Conservation (phyloP, 805 yeast species). For the Candida ipomoeae region DNA sequence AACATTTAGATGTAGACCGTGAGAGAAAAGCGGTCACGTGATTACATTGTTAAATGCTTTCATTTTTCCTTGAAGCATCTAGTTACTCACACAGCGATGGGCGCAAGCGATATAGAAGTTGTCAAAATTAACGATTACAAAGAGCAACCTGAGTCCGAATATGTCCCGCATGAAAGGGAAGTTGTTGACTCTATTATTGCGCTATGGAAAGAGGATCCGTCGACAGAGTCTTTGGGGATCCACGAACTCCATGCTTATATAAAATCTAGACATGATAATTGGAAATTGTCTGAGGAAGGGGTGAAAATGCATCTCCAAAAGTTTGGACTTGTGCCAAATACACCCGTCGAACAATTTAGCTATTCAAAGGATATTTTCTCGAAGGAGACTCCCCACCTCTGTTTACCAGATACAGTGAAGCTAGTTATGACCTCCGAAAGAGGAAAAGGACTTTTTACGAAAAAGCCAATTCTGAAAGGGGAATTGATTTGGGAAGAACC, state of each 20-base stretch:
- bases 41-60: background rate
- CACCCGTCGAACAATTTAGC: constrained; percentile 37
- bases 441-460: constrained; percentile 62
- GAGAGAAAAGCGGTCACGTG: background rate
- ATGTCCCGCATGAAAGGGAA: constrained; percentile 55
- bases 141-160: constrained; percentile 20
- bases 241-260: constrained; percentile 50
- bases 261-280: constrained; percentile 48
- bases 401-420: constrained; percentile 40
- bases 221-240: constrained; percentile 54
- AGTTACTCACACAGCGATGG: background rate
- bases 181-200: constrained; percentile 57
- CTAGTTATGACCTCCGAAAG: constrained; percentile 46
- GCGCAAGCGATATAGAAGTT: constrained; percentile 25
- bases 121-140: constrained; percentile 34
- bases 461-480: constrained; percentile 43
- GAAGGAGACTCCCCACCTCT: constrained; percentile 42
- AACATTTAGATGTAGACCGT: too few species aligned
- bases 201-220: constrained; percentile 66
- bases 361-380: constrained; percentile 55
- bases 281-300: constrained; percentile 62
- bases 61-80: background rate
- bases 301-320: constrained; percentile 50
- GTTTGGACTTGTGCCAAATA: constrained; percentile 45
- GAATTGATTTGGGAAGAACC: constrained; percentile 58